phyloP scores from a whole-genome alignment of 495 filamentous ascomycete genomes.

The Xylaria scruposa region DNA sequence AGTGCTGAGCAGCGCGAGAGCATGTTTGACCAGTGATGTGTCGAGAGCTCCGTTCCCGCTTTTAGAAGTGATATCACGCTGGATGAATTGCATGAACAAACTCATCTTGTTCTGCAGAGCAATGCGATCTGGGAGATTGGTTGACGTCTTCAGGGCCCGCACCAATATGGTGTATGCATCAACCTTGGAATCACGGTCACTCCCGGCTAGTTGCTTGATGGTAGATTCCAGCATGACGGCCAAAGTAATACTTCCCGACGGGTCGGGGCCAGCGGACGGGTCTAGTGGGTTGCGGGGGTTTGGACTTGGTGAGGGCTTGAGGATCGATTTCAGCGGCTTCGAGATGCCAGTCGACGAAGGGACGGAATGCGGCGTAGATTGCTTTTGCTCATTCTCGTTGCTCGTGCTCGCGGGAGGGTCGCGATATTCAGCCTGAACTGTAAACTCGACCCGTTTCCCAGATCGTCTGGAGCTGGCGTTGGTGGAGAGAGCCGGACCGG shows the following conservation, averaged over 20 bases:
- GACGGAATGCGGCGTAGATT: slow-evolving; percentile 51
- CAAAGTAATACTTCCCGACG: slow-evolving; percentile 53
- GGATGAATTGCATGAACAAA: slow-evolving; percentile 76
- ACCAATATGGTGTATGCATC: slow-evolving; percentile 86
- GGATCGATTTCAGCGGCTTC: slow-evolving; percentile 82
- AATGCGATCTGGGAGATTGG: slow-evolving; percentile 72
- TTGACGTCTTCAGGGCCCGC: slow-evolving; percentile 76
- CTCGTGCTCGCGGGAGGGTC: slow-evolving; percentile 60
- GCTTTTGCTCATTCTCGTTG: slow-evolving; percentile 48
- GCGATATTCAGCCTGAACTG: slow-evolving; percentile 73
- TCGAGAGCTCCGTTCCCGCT: slow-evolving; percentile 59
- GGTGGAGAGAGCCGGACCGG: slow-evolving; percentile 63
- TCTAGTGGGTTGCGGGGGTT: slow-evolving; percentile 48
- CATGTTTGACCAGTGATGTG: slow-evolving; percentile 71
- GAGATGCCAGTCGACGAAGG: slow-evolving; percentile 64
- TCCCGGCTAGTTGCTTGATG: slow-evolving; percentile 75
- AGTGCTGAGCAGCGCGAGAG: slow-evolving; percentile 73
- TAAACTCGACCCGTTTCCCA: slow-evolving; percentile 78
- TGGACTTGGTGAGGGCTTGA: slow-evolving; percentile 67
- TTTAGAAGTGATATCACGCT: slow-evolving; percentile 72
- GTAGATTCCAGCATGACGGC: slow-evolving; percentile 85
- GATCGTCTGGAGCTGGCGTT: slow-evolving; percentile 60
- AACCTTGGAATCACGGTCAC: slow-evolving; percentile 69
- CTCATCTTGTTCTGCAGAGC: slow-evolving; percentile 77
- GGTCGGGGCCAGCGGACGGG: slow-evolving; percentile 44